A percentile compares a stretch with the other conserved stretches of the same genome.
phyloP scores from a whole-genome alignment of 1,284 basidiomycete genomes.

The Sanghuangporus weigelae region DNA sequence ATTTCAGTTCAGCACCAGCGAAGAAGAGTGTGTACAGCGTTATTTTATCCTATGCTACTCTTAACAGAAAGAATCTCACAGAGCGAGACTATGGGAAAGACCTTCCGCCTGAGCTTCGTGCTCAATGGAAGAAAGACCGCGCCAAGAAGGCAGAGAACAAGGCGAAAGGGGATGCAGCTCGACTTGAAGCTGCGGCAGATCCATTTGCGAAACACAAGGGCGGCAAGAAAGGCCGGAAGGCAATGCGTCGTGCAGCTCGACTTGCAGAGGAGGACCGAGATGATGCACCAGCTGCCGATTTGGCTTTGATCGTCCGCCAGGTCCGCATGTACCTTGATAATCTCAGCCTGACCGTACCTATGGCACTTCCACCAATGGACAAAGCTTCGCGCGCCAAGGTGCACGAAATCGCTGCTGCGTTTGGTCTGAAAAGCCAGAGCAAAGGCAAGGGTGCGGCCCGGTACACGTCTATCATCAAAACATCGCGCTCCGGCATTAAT shows the following conservation, averaged over 20 bases:
- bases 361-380: conserved; percentile 73
- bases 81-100: conserved; percentile 50
- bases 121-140: conserved; percentile 79
- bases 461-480: conserved; percentile 69
- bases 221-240: conserved; percentile 65
- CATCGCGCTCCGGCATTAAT: conserved; percentile 44
- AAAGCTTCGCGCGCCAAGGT: conserved; percentile 66
- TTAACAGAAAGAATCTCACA: conserved; percentile 28
- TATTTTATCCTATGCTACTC: not conserved
- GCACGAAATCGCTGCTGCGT: conserved; percentile 74
- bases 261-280: conserved; percentile 32
- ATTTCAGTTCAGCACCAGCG: conserved; percentile 39
- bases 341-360: conserved; percentile 41
- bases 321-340: conserved; percentile 67
- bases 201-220: conserved; percentile 51
- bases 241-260: conserved; percentile 48
- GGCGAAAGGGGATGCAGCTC: conserved; percentile 52
- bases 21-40: conserved; percentile 22
- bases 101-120: conserved; percentile 59
- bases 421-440: conserved; percentile 72
- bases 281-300: conserved; percentile 40
- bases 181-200: conserved; percentile 50
- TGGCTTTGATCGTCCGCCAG: conserved; percentile 55
- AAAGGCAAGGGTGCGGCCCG: conserved; percentile 60
- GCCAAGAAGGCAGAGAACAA: conserved; percentile 78